Conservation (phyloP, 495 filamentous ascomycete genomes). For the Poronia punctata region DNA sequence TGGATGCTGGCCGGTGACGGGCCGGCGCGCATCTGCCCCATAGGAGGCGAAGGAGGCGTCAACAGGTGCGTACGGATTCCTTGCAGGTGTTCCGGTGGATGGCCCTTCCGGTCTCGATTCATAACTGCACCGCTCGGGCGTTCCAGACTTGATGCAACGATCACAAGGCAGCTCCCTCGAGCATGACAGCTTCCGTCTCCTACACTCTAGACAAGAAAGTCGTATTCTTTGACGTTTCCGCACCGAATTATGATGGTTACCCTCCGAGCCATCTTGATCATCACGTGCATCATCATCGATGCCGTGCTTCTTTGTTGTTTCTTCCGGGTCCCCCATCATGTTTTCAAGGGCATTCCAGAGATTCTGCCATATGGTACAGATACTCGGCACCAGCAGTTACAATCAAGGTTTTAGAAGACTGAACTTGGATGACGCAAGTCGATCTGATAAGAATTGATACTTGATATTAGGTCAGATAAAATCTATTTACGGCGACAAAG, state of each 20-base stretch:
- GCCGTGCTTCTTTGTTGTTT: slow-evolving; percentile 4
- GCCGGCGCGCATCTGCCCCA: slow-evolving; percentile 14
- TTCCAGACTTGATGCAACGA: slow-evolving; percentile 45
- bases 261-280: slow-evolving; percentile 13
- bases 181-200: slow-evolving; percentile 44
- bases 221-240: slow-evolving; percentile 43
- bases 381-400: too few species aligned
- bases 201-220: slow-evolving; percentile 45
- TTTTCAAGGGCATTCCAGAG: too few species aligned
- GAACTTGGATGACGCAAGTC: slow-evolving; percentile 2
- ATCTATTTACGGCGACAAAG: too few species aligned
- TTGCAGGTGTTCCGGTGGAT: slow-evolving; percentile 5
- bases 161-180: slow-evolving; percentile 46
- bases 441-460: slow-evolving; percentile 5
- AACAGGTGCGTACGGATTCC: slow-evolving; percentile 2
- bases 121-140: slow-evolving; percentile 42
- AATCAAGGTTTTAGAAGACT: too few species aligned
- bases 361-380: too few species aligned
- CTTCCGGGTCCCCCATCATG: slow-evolving; percentile 5
- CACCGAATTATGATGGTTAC: slow-evolving; percentile 27
- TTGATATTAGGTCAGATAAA: not conserved
- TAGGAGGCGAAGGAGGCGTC: slow-evolving; percentile 8
- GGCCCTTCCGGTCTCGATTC: slow-evolving; percentile 36
- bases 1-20: slow-evolving; percentile 17
- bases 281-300: slow-evolving; percentile 18